A percentile compares a stretch with the other conserved stretches of the same genome.
These are phyloP conservation scores for Buxus sempervirens DNA, from an alignment of 164 flowering plant species.

Conservation along the genomic window DNA sequence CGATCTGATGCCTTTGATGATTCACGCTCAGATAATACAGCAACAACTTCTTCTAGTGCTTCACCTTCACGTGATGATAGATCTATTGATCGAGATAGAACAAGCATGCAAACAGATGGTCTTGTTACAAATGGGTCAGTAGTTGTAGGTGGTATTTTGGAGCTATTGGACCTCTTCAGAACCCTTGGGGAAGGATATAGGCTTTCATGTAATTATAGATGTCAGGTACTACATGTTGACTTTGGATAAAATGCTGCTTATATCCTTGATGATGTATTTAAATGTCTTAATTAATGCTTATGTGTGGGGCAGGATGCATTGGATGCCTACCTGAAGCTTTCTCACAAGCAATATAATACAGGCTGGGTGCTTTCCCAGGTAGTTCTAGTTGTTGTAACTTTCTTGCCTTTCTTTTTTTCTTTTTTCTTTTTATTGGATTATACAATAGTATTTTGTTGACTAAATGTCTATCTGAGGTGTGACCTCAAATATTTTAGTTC, in stretches of 20 bases:
- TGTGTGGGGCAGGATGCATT: conserved; percentile 71
- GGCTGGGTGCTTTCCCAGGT: conserved; percentile 99
- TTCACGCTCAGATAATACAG: conserved; percentile 38
- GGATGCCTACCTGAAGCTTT: conserved; percentile 68
- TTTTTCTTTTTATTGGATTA: no score
- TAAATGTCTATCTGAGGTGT: no score
- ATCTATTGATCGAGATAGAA: conserved; percentile 49
- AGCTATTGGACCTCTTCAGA: conserved; percentile 67
- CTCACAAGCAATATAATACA: conserved; percentile 85
- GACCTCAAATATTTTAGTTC: not conserved
- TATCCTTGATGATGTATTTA: conserved; percentile 7
- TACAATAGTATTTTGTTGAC: no score
- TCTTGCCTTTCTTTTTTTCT: not conserved
- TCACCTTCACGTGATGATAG: conserved; percentile 44
- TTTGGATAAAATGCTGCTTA: not conserved
- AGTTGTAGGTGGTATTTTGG: conserved; percentile 50
- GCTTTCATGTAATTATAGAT: conserved; percentile 69
- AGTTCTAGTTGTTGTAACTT: conserved; percentile 5
- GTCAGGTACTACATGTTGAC: conserved; percentile 59
- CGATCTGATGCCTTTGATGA: conserved; percentile 64
- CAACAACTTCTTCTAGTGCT: conserved; percentile 34
- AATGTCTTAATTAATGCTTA: not conserved
- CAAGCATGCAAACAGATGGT: conserved; percentile 29
- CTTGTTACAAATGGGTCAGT: conserved; percentile 30
- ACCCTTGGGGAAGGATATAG: conserved; percentile 86